Base-by-base conservation (phyloP, 768 basidiomycete species). In the Podaxis carcinomalis region DNA sequence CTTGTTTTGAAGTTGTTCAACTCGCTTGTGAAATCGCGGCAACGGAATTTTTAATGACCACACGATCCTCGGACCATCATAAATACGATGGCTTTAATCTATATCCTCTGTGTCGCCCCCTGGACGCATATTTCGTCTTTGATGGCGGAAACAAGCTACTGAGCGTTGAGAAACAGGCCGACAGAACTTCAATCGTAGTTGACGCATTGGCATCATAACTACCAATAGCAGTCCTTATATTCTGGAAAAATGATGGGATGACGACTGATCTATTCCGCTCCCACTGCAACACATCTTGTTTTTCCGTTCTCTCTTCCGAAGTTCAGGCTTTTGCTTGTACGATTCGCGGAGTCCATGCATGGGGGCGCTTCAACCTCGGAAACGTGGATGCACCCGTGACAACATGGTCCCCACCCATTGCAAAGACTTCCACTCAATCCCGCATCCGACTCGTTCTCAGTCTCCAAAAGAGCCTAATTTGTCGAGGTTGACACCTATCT, bases 331-430 rank as follows among this genome's bases (percentile, higher is more conserved):
- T 6, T 10, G 27, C 14, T 46, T 49, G 21, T 28, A 6, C 50
- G 40, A 53, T 51, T 54, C 51, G 32, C 51, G 40, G 4, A 13
- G 42, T 51, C 62, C 42, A 61, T 64, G 62, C 59, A 63, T 57
- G 66, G 67, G 37, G 46, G 40, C 54, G 55, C 63, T 53, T 67
- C 23, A 62, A 65, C 27, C 25, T 64, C 64, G 65, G 63, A 57
- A 62, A 32, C 32, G 10, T 49, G 23, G 9, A 2, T 39, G 35
- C 19, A 37, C 59, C 49, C 53, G 40, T 61, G 59, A 55, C 44
- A 2, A 39, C 35, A 16, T 16, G 21, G 5, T 35, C 25, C 59
- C 59, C 59, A 32, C 19, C 42, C 11, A 6, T 46, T 2, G 40
- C 16, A 32, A 16, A 19, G 21, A 60, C 27, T 3, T 36, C 23